Evolutionary conservation across 306 rosid genomes (phyloP).

Genomic region (Benincasa hispida): DNA sequence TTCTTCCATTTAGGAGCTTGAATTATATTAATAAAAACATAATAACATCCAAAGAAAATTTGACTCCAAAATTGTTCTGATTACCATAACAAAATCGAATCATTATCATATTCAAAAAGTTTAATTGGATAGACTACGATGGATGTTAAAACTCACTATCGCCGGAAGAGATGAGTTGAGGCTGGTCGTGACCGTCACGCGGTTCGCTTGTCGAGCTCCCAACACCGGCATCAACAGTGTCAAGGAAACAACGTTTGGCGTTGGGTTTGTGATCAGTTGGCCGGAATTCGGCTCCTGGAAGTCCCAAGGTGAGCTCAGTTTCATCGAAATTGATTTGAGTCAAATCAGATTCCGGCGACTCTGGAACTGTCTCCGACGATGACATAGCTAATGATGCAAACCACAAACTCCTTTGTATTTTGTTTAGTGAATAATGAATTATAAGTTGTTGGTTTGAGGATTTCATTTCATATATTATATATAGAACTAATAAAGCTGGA

Average conservation of each 20-base stretch:
- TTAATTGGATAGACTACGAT: not conserved
- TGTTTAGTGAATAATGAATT: not conserved
- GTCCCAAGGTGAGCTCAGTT: constrained; percentile 10
- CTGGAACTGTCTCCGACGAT: not conserved
- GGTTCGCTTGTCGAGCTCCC: not conserved
- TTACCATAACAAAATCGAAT: too few species aligned
- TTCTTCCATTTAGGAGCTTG: too few species aligned
- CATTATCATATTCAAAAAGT: too few species aligned
- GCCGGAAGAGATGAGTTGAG: not conserved
- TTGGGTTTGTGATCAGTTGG: not conserved
- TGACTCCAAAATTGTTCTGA: too few species aligned
- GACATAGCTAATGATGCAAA: not conserved
- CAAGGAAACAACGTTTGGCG: not conserved
- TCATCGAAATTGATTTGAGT: constrained; percentile 1
- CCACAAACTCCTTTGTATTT: not conserved
- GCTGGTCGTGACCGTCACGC: not conserved
- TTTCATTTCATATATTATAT: not conserved
- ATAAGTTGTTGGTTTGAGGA: not conserved
- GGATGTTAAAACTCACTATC: not conserved
- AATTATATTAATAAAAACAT: too few species aligned
- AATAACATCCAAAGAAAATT: too few species aligned
- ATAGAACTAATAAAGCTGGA: not conserved
- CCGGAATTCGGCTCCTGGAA: not conserved
- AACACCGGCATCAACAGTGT: not conserved
- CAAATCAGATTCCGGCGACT: not conserved